These are phyloP conservation scores for Pinus tabuliformis DNA, from an alignment of 75 land plant species.

Conservation along the genomic window DNA sequence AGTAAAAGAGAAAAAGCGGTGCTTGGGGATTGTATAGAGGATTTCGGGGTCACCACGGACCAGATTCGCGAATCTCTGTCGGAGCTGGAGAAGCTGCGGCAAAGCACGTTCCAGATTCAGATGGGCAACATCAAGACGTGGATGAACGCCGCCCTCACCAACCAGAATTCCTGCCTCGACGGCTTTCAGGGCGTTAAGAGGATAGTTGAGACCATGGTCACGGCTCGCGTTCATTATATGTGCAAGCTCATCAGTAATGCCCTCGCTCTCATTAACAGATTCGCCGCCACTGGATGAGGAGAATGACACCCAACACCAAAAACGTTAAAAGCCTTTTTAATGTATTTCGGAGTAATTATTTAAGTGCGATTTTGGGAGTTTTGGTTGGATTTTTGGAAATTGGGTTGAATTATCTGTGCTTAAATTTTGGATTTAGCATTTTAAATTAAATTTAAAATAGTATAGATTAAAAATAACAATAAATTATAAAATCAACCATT, in stretches of 20 bases:
- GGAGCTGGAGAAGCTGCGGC: slow-evolving; percentile 7
- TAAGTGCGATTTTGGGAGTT: no score
- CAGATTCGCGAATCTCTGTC: slow-evolving; percentile 5
- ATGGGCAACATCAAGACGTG: slow-evolving; percentile 9
- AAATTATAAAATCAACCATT: no score
- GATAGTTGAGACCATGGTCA: slow-evolving; percentile 8
- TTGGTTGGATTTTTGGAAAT: no score
- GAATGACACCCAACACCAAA: no score
- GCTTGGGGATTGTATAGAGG: background rate
- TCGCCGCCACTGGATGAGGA: slow-evolving; percentile 10
- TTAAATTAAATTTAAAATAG: no score
- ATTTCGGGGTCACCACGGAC: background rate
- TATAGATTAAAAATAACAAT: no score
- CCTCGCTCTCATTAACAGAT: slow-evolving; percentile 36
- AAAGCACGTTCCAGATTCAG: background rate
- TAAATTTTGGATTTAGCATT: no score
- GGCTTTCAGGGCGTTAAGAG: background rate
- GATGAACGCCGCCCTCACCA: slow-evolving; percentile 13
- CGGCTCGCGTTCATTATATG: slow-evolving; percentile 10
- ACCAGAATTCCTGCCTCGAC: slow-evolving; percentile 1
- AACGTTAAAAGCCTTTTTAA: no score
- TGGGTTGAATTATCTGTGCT: no score
- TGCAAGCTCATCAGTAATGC: slow-evolving; percentile 53
- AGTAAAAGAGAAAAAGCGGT: background rate
- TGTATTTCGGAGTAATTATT: no score